These are phyloP conservation scores for Malus hybrid DNA, from an alignment of 331 rosid species.

Conservation along the genomic window DNA sequence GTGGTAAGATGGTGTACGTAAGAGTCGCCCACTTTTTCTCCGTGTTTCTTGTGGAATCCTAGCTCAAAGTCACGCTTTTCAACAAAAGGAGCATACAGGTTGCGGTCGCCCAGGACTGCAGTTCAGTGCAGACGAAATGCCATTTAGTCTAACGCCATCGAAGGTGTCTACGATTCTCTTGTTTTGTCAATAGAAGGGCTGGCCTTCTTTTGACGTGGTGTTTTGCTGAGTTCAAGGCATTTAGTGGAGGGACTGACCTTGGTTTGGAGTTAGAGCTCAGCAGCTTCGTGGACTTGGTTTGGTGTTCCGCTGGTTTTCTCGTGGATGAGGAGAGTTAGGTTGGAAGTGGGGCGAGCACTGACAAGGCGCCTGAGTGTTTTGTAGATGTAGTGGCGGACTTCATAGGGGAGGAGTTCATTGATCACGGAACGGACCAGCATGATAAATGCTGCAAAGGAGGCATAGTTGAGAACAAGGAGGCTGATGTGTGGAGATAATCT, in stretches of 20 bases:
- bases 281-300: neutral
- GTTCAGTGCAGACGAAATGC: neutral
- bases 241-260: neutral
- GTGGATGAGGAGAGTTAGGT: constrained; percentile 14
- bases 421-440: constrained; percentile 26
- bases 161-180: neutral
- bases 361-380: constrained; percentile 1
- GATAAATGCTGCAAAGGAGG: constrained; percentile 20
- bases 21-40: neutral
- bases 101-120: neutral
- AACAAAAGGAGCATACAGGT: neutral
- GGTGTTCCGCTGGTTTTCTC: neutral
- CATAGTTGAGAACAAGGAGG: neutral
- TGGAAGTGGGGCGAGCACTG: constrained; percentile 1
- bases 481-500: neutral
- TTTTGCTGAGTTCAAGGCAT: neutral
- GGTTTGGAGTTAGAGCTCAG: neutral
- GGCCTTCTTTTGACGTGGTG: neutral
- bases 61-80: neutral
- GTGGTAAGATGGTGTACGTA: neutral
- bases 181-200: neutral
- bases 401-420: constrained; percentile 19
- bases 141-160: neutral
- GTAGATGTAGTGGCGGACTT: constrained; percentile 10
- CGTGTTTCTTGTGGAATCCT: neutral